phyloP scores from a whole-genome alignment of 2,329 filamentous ascomycete genomes.

The Celoporthe dispersa region DNA sequence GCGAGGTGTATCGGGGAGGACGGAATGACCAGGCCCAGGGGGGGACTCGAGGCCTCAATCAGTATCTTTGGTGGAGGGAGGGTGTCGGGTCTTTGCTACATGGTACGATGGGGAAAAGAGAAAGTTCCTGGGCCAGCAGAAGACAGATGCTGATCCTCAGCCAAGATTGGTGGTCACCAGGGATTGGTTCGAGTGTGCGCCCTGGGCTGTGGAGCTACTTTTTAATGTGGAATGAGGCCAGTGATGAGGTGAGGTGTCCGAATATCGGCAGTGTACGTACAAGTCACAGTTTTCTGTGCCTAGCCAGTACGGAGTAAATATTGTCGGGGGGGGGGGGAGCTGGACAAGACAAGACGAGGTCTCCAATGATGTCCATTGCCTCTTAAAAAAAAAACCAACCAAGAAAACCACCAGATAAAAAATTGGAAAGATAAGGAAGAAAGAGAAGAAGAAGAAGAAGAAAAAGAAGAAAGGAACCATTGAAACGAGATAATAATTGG shows the following conservation, averaged over 20 bases:
- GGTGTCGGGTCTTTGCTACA: neutral
- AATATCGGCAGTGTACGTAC: neutral
- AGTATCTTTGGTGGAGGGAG: neutral
- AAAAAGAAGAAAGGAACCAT: neutral
- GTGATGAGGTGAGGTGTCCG: neutral
- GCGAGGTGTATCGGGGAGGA: neutral
- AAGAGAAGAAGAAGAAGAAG: neutral
- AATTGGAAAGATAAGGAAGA: neutral
- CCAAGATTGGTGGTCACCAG: neutral
- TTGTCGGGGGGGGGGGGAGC: neutral
- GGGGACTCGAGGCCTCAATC: neutral
- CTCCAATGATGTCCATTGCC: neutral
- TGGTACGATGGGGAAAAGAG: neutral
- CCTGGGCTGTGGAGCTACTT: neutral
- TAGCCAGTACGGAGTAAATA: neutral
- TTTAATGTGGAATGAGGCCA: neutral
- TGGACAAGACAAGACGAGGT: slow-evolving; percentile 4
- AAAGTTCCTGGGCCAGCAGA: no score
- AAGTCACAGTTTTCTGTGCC: neutral
- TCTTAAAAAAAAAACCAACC: neutral
- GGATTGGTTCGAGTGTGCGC: neutral
- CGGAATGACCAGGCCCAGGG: neutral
- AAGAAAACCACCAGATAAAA: no score
- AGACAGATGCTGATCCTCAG: neutral
- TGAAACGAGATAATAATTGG: no score